Evolutionary conservation across 1,284 basidiomycete species (phyloP).

Genomic region (Naganishia liquefaciens): DNA sequence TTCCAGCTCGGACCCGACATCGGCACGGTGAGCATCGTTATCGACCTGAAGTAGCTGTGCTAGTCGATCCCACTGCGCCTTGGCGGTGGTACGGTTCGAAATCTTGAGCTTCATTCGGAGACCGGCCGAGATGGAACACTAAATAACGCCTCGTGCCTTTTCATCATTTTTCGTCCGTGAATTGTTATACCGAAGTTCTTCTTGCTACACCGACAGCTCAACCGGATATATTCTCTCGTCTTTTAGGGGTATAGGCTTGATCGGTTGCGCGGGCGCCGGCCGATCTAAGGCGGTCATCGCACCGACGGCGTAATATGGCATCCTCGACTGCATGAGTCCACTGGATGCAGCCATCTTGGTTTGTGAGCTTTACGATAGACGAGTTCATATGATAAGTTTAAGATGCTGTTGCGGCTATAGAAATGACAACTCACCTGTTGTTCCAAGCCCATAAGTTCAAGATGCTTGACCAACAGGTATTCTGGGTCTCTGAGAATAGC

Average conservation of each 20-base stretch:
- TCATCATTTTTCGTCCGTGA: slow-evolving; percentile 4
- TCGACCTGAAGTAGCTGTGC: slow-evolving; percentile 7
- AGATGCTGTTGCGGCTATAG: background rate
- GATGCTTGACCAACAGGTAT: slow-evolving; percentile 13
- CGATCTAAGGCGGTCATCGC: slow-evolving; percentile 1
- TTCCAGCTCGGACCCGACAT: slow-evolving; percentile 1
- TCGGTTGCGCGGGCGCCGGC: background rate
- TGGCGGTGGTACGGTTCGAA: background rate
- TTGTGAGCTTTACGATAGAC: slow-evolving; percentile 1
- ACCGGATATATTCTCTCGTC: background rate
- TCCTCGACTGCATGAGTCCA: slow-evolving; percentile 6
- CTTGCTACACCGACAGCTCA: slow-evolving; percentile 8
- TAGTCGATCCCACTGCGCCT: slow-evolving; percentile 1
- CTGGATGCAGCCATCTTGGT: slow-evolving; percentile 8
- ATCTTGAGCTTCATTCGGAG: slow-evolving; percentile 14
- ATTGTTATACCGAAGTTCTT: slow-evolving; percentile 16
- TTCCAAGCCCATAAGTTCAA: background rate
- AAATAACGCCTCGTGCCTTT: slow-evolving; percentile 12
- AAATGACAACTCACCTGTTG: slow-evolving; percentile 5
- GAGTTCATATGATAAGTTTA: background rate
- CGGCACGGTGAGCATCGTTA: slow-evolving; percentile 9
- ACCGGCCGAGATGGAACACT: slow-evolving; percentile 1
- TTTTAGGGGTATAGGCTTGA: background rate
- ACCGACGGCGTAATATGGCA: background rate
- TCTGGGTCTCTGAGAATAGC: background rate